Conservation (phyloP, 768 basidiomycete genomes). For the Suillus paluster region DNA sequence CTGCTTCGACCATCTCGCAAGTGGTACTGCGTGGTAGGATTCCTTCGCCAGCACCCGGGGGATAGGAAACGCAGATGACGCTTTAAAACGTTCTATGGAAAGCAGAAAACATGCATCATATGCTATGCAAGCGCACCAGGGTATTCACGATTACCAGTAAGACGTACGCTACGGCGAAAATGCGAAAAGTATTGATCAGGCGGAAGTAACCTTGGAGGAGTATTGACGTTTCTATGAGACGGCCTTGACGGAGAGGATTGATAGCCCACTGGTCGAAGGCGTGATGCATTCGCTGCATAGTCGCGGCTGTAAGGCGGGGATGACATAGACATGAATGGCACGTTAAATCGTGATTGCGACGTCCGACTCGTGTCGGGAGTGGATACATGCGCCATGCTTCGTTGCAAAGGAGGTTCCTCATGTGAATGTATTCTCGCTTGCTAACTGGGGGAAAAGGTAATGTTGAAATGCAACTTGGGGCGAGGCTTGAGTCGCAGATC, state of each 20-base stretch:
- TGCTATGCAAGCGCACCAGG: background rate
- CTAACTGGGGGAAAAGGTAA: background rate
- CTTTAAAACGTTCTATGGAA: background rate
- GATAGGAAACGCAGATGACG: too few relatives aligned
- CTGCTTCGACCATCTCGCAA: background rate
- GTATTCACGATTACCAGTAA: background rate
- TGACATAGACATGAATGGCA: background rate
- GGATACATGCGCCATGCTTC: slow-evolving; percentile 1
- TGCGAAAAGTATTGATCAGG: background rate
- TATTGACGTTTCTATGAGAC: background rate
- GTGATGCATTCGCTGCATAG: background rate
- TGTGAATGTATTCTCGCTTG: background rate
- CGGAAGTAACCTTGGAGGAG: background rate
- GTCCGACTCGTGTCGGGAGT: background rate
- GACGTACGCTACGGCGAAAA: background rate
- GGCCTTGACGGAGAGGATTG: slow-evolving; percentile 2
- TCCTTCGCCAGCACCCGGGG: background rate
- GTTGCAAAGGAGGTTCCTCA: background rate
- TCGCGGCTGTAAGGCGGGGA: background rate
- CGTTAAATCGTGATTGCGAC: background rate
- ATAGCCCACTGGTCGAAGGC: background rate
- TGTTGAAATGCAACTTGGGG: background rate
- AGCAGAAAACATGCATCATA: background rate
- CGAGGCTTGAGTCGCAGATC: background rate
- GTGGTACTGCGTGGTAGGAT: background rate